Evolutionary conservation across 1,139 yeast species (phyloP).

Genomic region (Hyphopichia burtonii): DNA sequence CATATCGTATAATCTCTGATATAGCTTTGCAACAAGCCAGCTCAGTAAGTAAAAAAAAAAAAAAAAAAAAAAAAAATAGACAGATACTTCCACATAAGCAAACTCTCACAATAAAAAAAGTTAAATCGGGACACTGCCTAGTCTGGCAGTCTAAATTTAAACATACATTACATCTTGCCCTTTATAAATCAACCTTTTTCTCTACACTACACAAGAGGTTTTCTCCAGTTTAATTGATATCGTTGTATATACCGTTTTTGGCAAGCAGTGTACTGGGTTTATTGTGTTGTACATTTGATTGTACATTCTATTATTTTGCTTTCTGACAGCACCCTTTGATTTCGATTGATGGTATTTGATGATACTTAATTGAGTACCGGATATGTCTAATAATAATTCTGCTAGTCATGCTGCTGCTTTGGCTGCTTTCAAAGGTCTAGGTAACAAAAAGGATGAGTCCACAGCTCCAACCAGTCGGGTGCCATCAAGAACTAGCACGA

Average conservation of each 20-base stretch:
- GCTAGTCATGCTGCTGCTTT: slow-evolving; percentile 35
- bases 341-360: background rate
- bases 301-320: no score
- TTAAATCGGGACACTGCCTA: slow-evolving; percentile 1
- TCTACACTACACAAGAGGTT: no score
- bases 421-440: slow-evolving; percentile 29
- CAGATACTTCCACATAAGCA: background rate
- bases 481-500: background rate
- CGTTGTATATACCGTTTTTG: background rate
- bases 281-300: no score
- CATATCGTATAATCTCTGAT: background rate
- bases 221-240: background rate
- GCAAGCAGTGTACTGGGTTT: no score
- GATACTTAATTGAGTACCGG: background rate
- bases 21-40: background rate
- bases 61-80: background rate
- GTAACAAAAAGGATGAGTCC: slow-evolving; percentile 12
- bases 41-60: background rate
- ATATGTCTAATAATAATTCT: slow-evolving; percentile 10
- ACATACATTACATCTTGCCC: no score
- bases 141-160: background rate
- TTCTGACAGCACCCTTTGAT: no score
- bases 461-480: background rate
- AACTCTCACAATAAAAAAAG: background rate
- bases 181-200: no score